Evolutionary conservation across 2,329 filamentous ascomycete species (phyloP).

Genomic region (Zopfia rhizophila): DNA sequence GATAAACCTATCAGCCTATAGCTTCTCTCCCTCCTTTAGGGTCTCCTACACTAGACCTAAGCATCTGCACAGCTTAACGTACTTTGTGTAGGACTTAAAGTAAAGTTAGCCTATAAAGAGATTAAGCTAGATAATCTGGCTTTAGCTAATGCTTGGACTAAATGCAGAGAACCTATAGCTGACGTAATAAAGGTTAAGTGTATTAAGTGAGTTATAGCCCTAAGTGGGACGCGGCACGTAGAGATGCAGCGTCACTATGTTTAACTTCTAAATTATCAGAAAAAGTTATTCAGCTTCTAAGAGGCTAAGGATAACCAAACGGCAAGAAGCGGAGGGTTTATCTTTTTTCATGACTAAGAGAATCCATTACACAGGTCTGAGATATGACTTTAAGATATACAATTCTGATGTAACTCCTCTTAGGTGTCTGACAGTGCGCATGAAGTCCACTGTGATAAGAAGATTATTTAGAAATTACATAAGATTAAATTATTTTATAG

Average conservation of each 20-base stretch:
- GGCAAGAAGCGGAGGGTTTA: neutral
- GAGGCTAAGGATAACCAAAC: conserved; percentile 68
- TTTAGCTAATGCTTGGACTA: conserved; percentile 29
- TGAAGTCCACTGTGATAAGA: conserved; percentile 64
- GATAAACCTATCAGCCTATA: conserved; percentile 50
- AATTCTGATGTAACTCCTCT: neutral
- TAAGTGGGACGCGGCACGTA: conserved; percentile 61
- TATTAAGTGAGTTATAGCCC: conserved; percentile 55
- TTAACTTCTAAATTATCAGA: conserved; percentile 46
- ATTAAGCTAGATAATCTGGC: conserved; percentile 63
- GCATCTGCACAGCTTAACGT: conserved; percentile 61
- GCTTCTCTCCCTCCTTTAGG: conserved; percentile 30
- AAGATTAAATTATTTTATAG: conserved; percentile 46
- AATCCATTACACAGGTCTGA: conserved; percentile 67
- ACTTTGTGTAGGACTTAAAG: conserved; percentile 65
- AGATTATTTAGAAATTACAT: conserved; percentile 54
- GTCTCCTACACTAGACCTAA: conserved; percentile 59
- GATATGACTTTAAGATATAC: conserved; percentile 57
- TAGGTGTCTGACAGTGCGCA: conserved; percentile 53
- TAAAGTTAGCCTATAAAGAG: conserved; percentile 77
- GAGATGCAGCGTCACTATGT: conserved; percentile 58
- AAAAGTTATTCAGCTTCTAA: conserved; percentile 68
- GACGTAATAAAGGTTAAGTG: conserved; percentile 57
- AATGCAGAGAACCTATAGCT: conserved; percentile 23
- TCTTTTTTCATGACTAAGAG: conserved; percentile 41